These are phyloP conservation scores for Pistacia integerrima DNA, from an alignment of 345 rosid species.

Conservation along the genomic window DNA sequence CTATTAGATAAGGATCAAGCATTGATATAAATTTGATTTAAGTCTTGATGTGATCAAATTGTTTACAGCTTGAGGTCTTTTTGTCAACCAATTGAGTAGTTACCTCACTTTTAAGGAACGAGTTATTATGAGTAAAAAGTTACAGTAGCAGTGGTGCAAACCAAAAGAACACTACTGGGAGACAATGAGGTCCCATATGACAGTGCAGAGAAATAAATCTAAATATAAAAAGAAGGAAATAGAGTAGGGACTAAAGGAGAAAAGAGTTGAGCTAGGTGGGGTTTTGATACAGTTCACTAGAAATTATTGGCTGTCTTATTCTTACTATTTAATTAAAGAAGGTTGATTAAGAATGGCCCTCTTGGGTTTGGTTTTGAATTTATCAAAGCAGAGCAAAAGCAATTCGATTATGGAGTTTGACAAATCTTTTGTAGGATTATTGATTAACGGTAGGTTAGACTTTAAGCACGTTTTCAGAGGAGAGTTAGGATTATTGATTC, in stretches of 20 bases:
- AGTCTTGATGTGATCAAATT: too few relatives aligned
- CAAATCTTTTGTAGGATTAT: neutral
- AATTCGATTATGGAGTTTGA: neutral
- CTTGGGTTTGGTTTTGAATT: neutral
- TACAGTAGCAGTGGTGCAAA: too few relatives aligned
- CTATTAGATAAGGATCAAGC: too few relatives aligned
- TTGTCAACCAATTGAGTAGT: too few relatives aligned
- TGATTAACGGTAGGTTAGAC: neutral
- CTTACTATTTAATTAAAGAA: neutral
- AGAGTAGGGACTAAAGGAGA: neutral
- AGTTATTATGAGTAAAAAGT: too few relatives aligned
- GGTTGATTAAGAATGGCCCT: neutral
- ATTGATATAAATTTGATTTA: too few relatives aligned
- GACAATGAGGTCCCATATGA: neutral
- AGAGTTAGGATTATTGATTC: neutral
- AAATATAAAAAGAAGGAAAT: neutral
- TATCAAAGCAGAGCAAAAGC: neutral
- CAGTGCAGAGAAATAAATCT: neutral
- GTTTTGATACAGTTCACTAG: neutral
- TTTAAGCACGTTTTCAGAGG: slow-evolving; percentile 1
- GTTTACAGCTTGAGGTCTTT: too few relatives aligned
- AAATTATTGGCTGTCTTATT: slow-evolving; percentile 9
- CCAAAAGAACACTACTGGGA: too few relatives aligned
- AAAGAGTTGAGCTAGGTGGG: neutral
- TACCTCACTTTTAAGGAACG: too few relatives aligned